Conservation (phyloP, 768 basidiomycete species). For the Russula earlei region DNA sequence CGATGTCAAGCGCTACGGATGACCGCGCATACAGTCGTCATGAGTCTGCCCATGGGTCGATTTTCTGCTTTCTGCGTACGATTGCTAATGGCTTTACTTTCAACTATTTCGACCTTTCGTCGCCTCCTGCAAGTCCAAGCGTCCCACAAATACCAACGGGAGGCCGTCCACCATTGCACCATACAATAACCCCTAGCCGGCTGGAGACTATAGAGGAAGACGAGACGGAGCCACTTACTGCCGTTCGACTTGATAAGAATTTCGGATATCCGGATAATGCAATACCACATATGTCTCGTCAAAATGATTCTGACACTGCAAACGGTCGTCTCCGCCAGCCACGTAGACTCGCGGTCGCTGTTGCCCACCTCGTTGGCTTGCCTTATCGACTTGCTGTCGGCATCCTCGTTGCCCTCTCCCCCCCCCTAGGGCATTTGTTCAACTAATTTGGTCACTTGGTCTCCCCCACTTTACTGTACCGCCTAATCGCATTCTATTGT, state of each 20-base stretch:
- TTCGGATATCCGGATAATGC: constrained; percentile 9
- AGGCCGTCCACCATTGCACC: constrained; percentile 22
- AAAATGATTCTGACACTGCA: neutral
- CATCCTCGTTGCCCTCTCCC: constrained; percentile 17
- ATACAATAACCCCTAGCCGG: constrained; percentile 23
- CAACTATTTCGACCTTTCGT: constrained; percentile 13
- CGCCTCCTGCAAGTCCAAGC: constrained; percentile 17
- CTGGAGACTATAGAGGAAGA: constrained; percentile 35
- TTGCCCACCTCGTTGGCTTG: constrained; percentile 13
- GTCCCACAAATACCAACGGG: constrained; percentile 12
- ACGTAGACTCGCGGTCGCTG: constrained; percentile 1
- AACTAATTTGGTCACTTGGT: neutral
- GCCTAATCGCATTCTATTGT: neutral
- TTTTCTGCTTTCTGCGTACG: constrained; percentile 5
- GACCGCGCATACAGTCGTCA: neutral
- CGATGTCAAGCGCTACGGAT: neutral
- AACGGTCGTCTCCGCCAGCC: neutral
- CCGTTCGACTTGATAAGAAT: constrained; percentile 2
- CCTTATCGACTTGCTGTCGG: constrained; percentile 18
- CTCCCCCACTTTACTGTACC: neutral
- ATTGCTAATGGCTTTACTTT: constrained; percentile 10
- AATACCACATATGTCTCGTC: neutral
- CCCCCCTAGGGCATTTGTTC: constrained; percentile 17
- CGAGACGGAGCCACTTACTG: constrained; percentile 6
- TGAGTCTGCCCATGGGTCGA: neutral